phyloP scores from a whole-genome alignment of 306 rosid genomes.

The Begonia fuchsioides region DNA sequence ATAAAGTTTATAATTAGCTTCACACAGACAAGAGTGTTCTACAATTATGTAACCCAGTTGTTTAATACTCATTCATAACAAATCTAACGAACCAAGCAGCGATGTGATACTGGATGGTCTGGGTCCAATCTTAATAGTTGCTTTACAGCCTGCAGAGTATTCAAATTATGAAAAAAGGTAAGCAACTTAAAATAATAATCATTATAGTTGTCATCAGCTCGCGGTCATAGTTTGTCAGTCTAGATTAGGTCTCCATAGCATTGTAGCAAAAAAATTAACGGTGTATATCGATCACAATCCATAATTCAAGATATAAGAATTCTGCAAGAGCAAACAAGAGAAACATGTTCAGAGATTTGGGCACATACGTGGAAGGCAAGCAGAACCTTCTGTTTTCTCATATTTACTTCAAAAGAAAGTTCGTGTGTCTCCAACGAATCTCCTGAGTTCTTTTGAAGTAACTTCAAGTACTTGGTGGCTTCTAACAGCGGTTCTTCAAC shows the following conservation, averaged over 20 bases:
- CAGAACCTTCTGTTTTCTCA: constrained; percentile 68
- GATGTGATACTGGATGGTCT: constrained; percentile 88
- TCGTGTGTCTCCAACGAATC: constrained; percentile 72
- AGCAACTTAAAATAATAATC: neutral
- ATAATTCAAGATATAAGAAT: neutral
- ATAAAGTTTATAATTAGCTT: constrained; percentile 13
- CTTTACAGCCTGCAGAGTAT: constrained; percentile 62
- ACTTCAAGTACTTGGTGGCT: constrained; percentile 85
- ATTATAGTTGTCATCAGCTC: neutral
- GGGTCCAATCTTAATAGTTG: constrained; percentile 78
- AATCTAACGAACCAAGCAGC: constrained; percentile 58
- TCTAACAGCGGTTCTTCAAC: constrained; percentile 74
- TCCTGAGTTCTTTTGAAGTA: constrained; percentile 86
- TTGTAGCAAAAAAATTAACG: no score
- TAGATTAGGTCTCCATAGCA: no score
- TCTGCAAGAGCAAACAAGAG: constrained; percentile 1
- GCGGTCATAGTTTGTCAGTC: no score
- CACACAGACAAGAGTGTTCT: neutral
- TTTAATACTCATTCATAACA: neutral
- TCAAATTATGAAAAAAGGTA: constrained; percentile 2
- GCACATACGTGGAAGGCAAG: constrained; percentile 74
- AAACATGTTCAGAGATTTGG: neutral
- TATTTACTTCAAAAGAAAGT: constrained; percentile 80
- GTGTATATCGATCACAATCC: no score
- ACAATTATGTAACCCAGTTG: neutral